Conservation (phyloP, 352 stramenopile species). For the Aphanomyces cochlioides region DNA sequence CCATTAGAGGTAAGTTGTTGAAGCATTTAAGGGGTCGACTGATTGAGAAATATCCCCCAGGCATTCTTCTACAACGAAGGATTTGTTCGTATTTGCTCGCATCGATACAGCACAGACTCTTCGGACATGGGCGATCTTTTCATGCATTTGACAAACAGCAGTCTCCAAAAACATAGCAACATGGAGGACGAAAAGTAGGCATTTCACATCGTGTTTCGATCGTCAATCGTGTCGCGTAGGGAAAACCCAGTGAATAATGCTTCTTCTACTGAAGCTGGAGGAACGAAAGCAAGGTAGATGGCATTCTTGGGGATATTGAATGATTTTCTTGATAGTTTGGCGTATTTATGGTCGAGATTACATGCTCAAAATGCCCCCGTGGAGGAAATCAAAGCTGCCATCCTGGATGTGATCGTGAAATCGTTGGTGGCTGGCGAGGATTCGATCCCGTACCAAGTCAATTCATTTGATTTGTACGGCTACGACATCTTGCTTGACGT, state of each 20-base stretch:
- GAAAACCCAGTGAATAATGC: constrained; percentile 47
- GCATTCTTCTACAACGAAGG: constrained; percentile 93
- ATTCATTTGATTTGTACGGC: constrained; percentile 93
- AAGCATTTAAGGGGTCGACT: too few species aligned
- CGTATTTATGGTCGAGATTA: constrained; percentile 70
- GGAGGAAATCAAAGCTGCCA: constrained; percentile 54
- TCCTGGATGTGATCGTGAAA: constrained; percentile 82
- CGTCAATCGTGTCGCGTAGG: background rate
- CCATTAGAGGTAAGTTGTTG: constrained; percentile 59
- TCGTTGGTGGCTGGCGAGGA: constrained; percentile 85
- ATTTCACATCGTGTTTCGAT: background rate
- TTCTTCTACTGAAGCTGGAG: constrained; percentile 46
- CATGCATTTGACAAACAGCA: constrained; percentile 94
- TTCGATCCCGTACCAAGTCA: constrained; percentile 86
- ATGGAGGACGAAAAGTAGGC: constrained; percentile 42
- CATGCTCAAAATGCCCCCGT: constrained; percentile 65
- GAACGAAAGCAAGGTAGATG: constrained; percentile 70
- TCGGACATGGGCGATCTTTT: constrained; percentile 76
- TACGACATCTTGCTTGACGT: constrained; percentile 94
- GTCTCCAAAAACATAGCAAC: constrained; percentile 86
- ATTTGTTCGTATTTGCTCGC: constrained; percentile 88
- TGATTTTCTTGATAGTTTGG: constrained; percentile 33
- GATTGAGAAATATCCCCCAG: background rate
- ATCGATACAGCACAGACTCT: constrained; percentile 59
- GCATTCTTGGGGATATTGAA: constrained; percentile 35